phyloP scores from a whole-genome alignment of 148 eudicot species.

The Arbutus unedo region DNA sequence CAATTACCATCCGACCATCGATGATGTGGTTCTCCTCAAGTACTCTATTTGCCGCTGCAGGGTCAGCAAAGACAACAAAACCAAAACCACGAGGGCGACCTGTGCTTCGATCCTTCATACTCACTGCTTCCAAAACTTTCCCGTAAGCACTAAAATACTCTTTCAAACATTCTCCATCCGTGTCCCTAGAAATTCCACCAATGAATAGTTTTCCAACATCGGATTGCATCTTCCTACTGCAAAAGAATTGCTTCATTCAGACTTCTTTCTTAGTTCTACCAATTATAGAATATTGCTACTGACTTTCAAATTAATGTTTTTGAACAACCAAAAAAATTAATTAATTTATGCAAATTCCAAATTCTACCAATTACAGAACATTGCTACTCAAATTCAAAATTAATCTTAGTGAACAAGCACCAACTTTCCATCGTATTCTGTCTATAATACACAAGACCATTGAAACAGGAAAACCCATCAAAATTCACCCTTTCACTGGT shows the following conservation, averaged over 20 bases:
- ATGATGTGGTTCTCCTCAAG: conserved; percentile 69
- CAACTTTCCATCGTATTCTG: too few relatives aligned
- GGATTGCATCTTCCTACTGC: conserved; percentile 59
- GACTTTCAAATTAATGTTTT: neutral
- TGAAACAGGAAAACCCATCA: too few relatives aligned
- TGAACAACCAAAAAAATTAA: neutral
- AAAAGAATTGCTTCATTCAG: conserved; percentile 13
- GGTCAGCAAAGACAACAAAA: conserved; percentile 72
- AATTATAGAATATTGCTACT: conserved; percentile 6
- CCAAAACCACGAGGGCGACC: conserved; percentile 93
- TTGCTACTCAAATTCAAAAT: too few relatives aligned
- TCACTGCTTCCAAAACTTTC: conserved; percentile 73
- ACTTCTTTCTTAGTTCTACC: conserved; percentile 8
- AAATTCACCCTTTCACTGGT: neutral
- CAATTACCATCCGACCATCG: conserved; percentile 75
- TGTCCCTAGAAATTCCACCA: conserved; percentile 90
- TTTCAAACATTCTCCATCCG: conserved; percentile 68
- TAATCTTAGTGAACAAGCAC: too few relatives aligned
- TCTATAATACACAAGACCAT: too few relatives aligned
- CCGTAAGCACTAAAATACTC: conserved; percentile 71
- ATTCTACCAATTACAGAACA: neutral
- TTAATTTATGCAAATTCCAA: neutral
- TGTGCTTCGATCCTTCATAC: conserved; percentile 77
- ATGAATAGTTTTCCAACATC: conserved; percentile 78
- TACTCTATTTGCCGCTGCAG: conserved; percentile 65